Percentiles rank a stretch among this genome's conserved stretches.
phyloP scores from a whole-genome alignment of 208 protist genomes.

The Leptomonas pyrrhocoris region DNA sequence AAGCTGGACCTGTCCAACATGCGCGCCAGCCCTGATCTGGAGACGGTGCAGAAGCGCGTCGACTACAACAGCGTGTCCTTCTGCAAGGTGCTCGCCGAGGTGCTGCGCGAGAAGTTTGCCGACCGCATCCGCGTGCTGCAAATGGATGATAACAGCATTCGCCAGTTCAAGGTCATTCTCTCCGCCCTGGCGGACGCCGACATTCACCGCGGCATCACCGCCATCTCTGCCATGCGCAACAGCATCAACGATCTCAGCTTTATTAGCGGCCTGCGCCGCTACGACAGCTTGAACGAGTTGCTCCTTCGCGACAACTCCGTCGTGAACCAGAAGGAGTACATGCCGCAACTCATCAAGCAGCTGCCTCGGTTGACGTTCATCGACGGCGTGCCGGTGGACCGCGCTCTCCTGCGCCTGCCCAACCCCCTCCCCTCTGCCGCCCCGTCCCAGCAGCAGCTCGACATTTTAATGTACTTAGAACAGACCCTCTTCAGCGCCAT shows the following conservation, averaged over 20 bases:
- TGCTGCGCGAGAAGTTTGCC: conserved; percentile 67
- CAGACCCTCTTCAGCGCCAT: conserved; percentile 35
- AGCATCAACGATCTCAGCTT: conserved; percentile 63
- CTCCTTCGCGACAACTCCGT: conserved; percentile 71
- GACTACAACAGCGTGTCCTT: conserved; percentile 88
- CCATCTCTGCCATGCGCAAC: conserved; percentile 77
- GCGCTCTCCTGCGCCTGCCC: conserved; percentile 56
- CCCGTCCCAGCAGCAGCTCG: conserved; percentile 32
- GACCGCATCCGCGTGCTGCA: conserved; percentile 59
- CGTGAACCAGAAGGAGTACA: conserved; percentile 46
- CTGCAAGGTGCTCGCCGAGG: conserved; percentile 70
- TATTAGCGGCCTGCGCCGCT: conserved; percentile 64
- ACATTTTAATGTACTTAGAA: conserved; percentile 38
- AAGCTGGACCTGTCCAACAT: conserved; percentile 73
- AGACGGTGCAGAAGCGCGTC: conserved; percentile 64
- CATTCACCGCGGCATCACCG: conserved; percentile 68
- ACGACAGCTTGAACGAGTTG: conserved; percentile 66
- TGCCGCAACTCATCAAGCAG: conserved; percentile 38
- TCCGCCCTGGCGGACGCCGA: conserved; percentile 61
- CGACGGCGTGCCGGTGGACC: conserved; percentile 58
- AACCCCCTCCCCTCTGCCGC: conserved; percentile 65
- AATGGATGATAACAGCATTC: conserved; percentile 77
- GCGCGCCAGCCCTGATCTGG: conserved; percentile 54
- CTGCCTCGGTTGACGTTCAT: conserved; percentile 68
- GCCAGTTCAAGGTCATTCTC: conserved; percentile 61